Base-by-base conservation (phyloP, 495 filamentous ascomycete species). In the Neurospora sp. region DNA sequence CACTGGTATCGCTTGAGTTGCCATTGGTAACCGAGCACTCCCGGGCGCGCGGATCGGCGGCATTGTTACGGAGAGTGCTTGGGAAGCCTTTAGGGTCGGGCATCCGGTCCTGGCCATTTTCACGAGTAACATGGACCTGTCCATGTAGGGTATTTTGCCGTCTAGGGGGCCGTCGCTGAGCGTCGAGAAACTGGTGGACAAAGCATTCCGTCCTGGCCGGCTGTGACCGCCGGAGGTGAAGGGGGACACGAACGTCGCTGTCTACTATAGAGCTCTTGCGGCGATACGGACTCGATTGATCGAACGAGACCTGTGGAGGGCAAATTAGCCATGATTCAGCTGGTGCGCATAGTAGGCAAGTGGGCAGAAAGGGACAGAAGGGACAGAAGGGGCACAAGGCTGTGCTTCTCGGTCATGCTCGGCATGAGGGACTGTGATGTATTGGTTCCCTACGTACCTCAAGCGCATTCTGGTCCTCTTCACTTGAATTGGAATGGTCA, bases 191-290 rank as follows among this genome's bases (percentile, higher is more conserved):
- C 27, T 91, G 87, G 79, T 97, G 94, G 7, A 97, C 93, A 73
- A 94, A 89, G 78, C 94, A 97, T 72, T 92, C 88, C 0, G 91
- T 81, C 72, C 78, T 94, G 10, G 81, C 69, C 4, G 37, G 85
- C 68, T 85, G 84, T 69, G 85, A 84, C 20, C 83, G 74, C 40
- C 81, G 80, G n/a, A 85, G 80, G 70, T 77, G 78, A 4, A 85
- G 76, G 7, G 76, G 75, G 3, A 84, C 77, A 18, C 27, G 53
- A 41, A 85, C 80, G 7, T 91, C 88, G 74, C 83, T 83, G n/a
- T 87, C 81, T 9, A 92, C 91, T 40, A 97, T 85, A 48, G 94
- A 97, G 72, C 93, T 93, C 83, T 94, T 94, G 75, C 94, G 90
- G 38, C 94, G 91, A 76, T 92, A 91, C n/a, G 85, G 88, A 75